Conservation (phyloP, 2,329 filamentous ascomycete genomes). For the Elsinoe arachidis region DNA sequence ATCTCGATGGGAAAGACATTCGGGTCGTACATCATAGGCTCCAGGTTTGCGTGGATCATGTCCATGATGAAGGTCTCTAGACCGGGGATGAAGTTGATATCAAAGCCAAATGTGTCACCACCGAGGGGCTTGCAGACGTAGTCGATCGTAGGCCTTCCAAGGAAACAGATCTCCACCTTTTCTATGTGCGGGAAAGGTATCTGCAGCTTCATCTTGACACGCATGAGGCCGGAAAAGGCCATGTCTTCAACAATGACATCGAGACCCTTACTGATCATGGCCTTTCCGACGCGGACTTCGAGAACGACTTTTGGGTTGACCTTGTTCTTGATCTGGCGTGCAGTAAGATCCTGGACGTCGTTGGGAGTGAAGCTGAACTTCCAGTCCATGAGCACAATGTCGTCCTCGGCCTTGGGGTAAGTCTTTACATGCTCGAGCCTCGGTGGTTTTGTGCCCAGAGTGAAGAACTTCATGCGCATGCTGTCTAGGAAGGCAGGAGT, state of each 20-base stretch:
- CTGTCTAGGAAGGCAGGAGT: slow-evolving; percentile 91
- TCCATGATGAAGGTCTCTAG: slow-evolving; percentile 90
- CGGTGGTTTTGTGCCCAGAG: slow-evolving; percentile 88
- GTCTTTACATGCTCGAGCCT: slow-evolving; percentile 97
- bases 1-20: slow-evolving; percentile 98
- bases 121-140: slow-evolving; percentile 97
- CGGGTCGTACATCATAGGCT: slow-evolving; percentile 95
- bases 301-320: slow-evolving; percentile 94
- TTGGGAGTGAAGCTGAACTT: slow-evolving; percentile 99
- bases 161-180: slow-evolving; percentile 87
- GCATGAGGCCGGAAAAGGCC: slow-evolving; percentile 91
- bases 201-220: slow-evolving; percentile 94
- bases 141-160: slow-evolving; percentile 81
- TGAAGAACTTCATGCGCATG: slow-evolving; percentile 85
- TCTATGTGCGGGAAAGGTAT: slow-evolving; percentile 94
- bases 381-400: slow-evolving; percentile 98
- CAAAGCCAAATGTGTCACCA: slow-evolving; percentile 90
- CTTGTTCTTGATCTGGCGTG: slow-evolving; percentile 84
- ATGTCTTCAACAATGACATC: slow-evolving; percentile 98
- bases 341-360: slow-evolving; percentile 83
- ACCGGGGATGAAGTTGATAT: slow-evolving; percentile 98
- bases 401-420: slow-evolving; percentile 89
- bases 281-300: slow-evolving; percentile 90
- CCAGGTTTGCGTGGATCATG: slow-evolving; percentile 87
- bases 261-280: slow-evolving; percentile 91